Conservation (phyloP, 2,329 filamentous ascomycete genomes). For the Nemania sp. region DNA sequence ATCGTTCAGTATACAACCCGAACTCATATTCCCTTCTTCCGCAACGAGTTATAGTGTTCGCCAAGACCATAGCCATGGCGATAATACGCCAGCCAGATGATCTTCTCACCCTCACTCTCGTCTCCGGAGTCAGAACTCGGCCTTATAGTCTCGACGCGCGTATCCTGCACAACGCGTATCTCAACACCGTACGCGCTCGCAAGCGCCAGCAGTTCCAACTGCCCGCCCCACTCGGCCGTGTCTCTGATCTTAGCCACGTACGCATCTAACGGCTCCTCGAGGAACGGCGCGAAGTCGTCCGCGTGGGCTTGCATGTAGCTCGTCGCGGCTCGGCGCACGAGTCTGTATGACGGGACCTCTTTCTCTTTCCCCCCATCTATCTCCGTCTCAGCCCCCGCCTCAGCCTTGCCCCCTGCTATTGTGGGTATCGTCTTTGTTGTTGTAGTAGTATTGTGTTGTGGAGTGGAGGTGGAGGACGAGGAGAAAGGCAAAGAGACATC, state of each 20-base stretch:
- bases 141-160: conserved; percentile 75
- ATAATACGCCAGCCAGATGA: conserved; percentile 93
- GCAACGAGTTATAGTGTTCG: conserved; percentile 94
- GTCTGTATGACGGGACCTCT: conserved; percentile 58
- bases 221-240: conserved; percentile 94
- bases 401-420: no score
- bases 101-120: conserved; percentile 43
- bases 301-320: conserved; percentile 73
- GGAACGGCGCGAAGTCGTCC: conserved; percentile 83
- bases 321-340: conserved; percentile 71
- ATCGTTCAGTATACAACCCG: not conserved
- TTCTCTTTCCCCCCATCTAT: conserved; percentile 26
- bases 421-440: no score
- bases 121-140: conserved; percentile 48
- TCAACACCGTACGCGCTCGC: conserved; percentile 77
- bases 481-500: conserved; percentile 45
- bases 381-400: no score
- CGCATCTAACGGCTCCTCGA: conserved; percentile 75
- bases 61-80: conserved; percentile 90
- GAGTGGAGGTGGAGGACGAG: not conserved
- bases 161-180: conserved; percentile 86
- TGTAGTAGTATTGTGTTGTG: not conserved
- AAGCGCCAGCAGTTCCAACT: conserved; percentile 85
- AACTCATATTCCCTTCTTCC: conserved; percentile 42
- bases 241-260: conserved; percentile 79